Evolutionary conservation across 2,329 filamentous ascomycete genomes (phyloP).

Genomic region (Drechmeria coniospora): DNA sequence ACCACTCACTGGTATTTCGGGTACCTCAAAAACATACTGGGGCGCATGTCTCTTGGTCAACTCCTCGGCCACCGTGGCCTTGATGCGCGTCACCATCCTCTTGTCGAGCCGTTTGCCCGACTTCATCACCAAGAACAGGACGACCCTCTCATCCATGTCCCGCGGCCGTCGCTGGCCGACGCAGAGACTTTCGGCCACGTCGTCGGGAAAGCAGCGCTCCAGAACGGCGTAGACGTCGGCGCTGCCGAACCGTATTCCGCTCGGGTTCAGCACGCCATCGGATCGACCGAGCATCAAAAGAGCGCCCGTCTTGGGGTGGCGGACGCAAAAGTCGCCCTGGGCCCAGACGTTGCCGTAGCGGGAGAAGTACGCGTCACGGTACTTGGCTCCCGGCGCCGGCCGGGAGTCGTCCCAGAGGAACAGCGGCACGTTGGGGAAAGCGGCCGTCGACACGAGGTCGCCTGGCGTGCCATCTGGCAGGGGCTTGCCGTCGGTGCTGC

Average conservation of each 20-base stretch:
- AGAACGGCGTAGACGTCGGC: slow-evolving; percentile 68
- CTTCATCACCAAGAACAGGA: slow-evolving; percentile 40
- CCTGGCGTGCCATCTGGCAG: slow-evolving; percentile 48
- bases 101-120: slow-evolving; percentile 39
- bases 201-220: slow-evolving; percentile 46
- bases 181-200: slow-evolving; percentile 58
- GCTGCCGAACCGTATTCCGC: slow-evolving; percentile 63
- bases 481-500: slow-evolving; percentile 22
- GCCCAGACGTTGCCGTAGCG: slow-evolving; percentile 59
- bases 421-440: slow-evolving; percentile 64
- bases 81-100: slow-evolving; percentile 41
- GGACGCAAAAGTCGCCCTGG: slow-evolving; percentile 64
- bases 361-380: slow-evolving; percentile 44
- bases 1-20: slow-evolving; percentile 65
- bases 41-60: slow-evolving; percentile 63
- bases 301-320: slow-evolving; percentile 52
- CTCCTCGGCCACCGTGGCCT: slow-evolving; percentile 48
- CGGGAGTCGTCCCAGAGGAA: slow-evolving; percentile 44
- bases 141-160: slow-evolving; percentile 37
- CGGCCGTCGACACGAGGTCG: slow-evolving; percentile 53
- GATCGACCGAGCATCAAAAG: slow-evolving; percentile 54
- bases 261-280: slow-evolving; percentile 69
- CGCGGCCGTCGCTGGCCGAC: slow-evolving; percentile 57
- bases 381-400: slow-evolving; percentile 36
- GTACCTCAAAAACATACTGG: slow-evolving; percentile 63